Evolutionary conservation across 306 rosid species (phyloP).

Genomic region (Prosopis cineraria): DNA sequence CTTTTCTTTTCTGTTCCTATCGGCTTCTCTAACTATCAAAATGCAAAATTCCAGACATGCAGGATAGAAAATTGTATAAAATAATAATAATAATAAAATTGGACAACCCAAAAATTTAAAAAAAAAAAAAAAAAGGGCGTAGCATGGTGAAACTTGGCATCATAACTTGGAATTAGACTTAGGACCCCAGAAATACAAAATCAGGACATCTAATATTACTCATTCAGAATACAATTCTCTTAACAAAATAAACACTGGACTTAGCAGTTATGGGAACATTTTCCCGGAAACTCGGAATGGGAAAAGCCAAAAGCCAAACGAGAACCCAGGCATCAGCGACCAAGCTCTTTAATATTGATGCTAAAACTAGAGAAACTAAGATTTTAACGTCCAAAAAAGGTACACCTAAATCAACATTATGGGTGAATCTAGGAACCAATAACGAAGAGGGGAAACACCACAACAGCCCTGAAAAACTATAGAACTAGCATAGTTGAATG

Average conservation of each 20-base stretch:
- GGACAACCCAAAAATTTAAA: neutral
- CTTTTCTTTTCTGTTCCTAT: neutral
- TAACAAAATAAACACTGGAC: neutral
- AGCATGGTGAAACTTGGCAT: neutral
- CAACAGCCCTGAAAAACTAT: neutral
- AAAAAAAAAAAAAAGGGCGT: neutral
- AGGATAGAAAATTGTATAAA: neutral
- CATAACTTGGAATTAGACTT: neutral
- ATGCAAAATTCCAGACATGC: neutral
- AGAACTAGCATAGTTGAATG: neutral
- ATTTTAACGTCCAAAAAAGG: neutral
- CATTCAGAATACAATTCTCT: slow-evolving; percentile 3
- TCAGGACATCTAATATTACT: neutral
- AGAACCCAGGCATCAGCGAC: neutral
- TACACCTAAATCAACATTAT: neutral
- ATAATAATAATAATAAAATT: neutral
- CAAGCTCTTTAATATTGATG: slow-evolving; percentile 9
- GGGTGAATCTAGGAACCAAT: neutral
- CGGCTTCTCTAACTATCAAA: neutral
- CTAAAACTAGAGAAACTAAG: neutral
- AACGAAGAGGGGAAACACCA: neutral
- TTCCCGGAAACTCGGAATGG: slow-evolving; percentile 14
- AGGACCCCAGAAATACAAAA: neutral
- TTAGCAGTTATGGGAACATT: neutral
- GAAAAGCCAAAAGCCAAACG: slow-evolving; percentile 20